Conservation (phyloP, 2,329 filamentous ascomycete species). For the Penicillium sclerotiorum region DNA sequence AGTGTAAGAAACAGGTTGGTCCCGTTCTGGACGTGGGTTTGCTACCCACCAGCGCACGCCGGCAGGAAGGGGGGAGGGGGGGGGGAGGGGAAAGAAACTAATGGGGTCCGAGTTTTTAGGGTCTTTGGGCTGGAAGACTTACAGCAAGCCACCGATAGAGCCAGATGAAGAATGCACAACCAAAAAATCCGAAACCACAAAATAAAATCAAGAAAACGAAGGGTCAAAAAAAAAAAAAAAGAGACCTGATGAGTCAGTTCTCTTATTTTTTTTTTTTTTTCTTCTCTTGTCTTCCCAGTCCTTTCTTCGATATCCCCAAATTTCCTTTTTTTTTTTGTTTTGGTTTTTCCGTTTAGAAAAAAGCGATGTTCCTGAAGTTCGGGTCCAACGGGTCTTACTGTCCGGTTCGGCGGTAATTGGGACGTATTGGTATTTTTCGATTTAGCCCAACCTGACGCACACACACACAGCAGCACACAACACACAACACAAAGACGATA, state of each 20-base stretch:
- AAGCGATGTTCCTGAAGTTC: too few species aligned
- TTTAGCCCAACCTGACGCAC: not conserved
- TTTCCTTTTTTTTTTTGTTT: conserved; percentile 1
- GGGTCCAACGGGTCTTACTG: too few species aligned
- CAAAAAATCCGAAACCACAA: too few species aligned
- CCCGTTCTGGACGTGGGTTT: conserved; percentile 23
- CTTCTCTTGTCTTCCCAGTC: not conserved
- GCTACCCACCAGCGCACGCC: conserved; percentile 15
- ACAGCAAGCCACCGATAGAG: conserved; percentile 24
- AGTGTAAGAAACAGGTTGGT: conserved; percentile 28
- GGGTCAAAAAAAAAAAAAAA: conserved; percentile 2
- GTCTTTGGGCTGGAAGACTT: conserved; percentile 19
- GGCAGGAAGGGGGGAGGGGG: conserved; percentile 4
- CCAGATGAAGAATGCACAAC: not conserved
- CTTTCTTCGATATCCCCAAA: not conserved
- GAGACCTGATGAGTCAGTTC: conserved; percentile 11
- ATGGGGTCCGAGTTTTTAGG: conserved; percentile 4
- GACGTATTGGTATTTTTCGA: not conserved
- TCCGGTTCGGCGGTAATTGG: too few species aligned
- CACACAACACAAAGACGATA: too few species aligned
- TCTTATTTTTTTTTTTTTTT: not conserved
- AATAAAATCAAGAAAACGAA: too few species aligned
- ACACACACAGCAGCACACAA: too few species aligned
- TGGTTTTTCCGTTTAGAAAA: not conserved
- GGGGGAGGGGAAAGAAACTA: not conserved